A percentile compares a stretch with the other conserved stretches of the same genome.
Conservation (phyloP, 768 basidiomycete species). For the Aureoboletus auriporus region DNA sequence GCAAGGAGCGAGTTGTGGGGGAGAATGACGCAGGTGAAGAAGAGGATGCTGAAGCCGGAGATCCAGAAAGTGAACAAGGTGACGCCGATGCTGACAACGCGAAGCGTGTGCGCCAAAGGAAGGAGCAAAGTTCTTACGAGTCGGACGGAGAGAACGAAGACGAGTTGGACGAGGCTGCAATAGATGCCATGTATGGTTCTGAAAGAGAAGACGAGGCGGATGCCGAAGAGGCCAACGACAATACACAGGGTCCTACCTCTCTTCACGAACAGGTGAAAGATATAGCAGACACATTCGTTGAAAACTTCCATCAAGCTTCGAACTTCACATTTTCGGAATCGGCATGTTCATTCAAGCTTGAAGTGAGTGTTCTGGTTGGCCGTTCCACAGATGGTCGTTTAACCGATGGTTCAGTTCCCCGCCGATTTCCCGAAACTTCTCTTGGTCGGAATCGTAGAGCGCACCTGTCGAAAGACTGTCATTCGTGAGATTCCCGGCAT, state of each 20-base stretch:
- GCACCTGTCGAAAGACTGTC: slow-evolving; percentile 77
- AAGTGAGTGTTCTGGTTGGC: slow-evolving; percentile 50
- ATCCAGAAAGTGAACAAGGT: slow-evolving; percentile 71
- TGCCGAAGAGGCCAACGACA: slow-evolving; percentile 22
- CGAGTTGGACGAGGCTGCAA: slow-evolving; percentile 47
- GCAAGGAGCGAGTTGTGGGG: slow-evolving; percentile 38
- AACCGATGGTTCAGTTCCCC: slow-evolving; percentile 56
- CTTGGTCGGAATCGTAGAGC: slow-evolving; percentile 89
- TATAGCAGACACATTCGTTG: slow-evolving; percentile 51
- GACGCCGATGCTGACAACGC: slow-evolving; percentile 81
- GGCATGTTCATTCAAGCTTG: slow-evolving; percentile 74
- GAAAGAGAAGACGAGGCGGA: slow-evolving; percentile 39
- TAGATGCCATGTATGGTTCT: slow-evolving; percentile 61
- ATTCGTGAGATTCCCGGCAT: slow-evolving; percentile 90
- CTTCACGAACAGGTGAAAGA: slow-evolving; percentile 40
- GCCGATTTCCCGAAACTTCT: slow-evolving; percentile 89
- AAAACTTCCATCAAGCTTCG: slow-evolving; percentile 60
- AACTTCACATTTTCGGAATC: slow-evolving; percentile 67
- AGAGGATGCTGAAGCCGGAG: slow-evolving; percentile 41
- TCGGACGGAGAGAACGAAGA: slow-evolving; percentile 47
- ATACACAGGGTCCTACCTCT: slow-evolving; percentile 18
- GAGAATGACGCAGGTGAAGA: slow-evolving; percentile 52
- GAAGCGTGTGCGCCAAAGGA: slow-evolving; percentile 66
- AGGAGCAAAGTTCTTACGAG: slow-evolving; percentile 74
- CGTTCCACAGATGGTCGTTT: neutral